phyloP scores from a whole-genome alignment of 306 rosid species.

The Cucurbita maxima region DNA sequence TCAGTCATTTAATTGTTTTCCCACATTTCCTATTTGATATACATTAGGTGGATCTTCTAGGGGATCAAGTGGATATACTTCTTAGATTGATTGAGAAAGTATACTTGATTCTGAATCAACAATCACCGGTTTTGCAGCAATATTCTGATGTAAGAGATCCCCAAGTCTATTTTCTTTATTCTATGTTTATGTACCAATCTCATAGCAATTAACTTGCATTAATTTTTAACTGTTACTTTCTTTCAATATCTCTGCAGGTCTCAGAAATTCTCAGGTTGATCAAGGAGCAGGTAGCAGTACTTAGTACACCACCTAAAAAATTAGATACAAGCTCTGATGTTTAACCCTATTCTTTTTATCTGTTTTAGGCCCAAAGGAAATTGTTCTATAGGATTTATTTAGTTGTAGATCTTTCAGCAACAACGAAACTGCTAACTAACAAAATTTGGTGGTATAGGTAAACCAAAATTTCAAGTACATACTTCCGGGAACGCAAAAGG shows the following conservation, averaged over 20 bases:
- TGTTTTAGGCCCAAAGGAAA: no score
- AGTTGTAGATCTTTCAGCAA: not conserved
- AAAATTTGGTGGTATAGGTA: not conserved
- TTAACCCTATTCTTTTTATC: not conserved
- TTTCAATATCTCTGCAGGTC: conserved; percentile 26
- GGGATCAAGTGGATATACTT: conserved; percentile 81
- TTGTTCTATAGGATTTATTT: not conserved
- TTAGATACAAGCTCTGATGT: not conserved
- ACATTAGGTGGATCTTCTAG: conserved; percentile 71
- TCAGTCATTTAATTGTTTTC: not conserved
- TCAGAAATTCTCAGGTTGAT: conserved; percentile 34
- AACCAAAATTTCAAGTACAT: not conserved
- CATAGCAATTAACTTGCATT: not conserved
- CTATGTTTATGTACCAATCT: not conserved
- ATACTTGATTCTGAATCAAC: conserved; percentile 29
- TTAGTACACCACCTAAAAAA: not conserved
- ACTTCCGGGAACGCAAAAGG: not conserved
- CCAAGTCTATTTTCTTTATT: not conserved
- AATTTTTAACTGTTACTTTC: not conserved
- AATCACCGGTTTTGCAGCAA: conserved; percentile 51
- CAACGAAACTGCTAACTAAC: not conserved
- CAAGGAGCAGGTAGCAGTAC: conserved; percentile 21
- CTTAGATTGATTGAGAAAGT: conserved; percentile 44
- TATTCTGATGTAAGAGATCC: conserved; percentile 33
- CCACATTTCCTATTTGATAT: not conserved